These are phyloP conservation scores for Colletotrichum lindemuthianum DNA, from an alignment of 2,329 filamentous ascomycete genomes.

Conservation along the genomic window DNA sequence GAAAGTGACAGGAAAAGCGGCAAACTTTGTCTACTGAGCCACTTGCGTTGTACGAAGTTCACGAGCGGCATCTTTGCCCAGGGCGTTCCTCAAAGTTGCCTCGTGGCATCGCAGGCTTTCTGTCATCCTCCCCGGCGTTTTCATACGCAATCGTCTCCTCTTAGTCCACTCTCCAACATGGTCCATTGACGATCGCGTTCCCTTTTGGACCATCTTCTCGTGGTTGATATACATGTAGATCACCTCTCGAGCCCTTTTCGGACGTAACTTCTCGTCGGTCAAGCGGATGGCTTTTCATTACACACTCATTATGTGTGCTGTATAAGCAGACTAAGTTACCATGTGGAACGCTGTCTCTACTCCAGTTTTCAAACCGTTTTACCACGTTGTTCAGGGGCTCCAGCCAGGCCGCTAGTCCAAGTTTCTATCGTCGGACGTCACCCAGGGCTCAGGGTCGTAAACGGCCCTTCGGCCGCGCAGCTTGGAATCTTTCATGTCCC, in stretches of 20 bases:
- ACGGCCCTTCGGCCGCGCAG: slow-evolving; percentile 3
- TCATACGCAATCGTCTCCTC: slow-evolving; percentile 1
- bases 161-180: not conserved
- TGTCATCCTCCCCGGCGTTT: not conserved
- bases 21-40: not conserved
- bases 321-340: not conserved
- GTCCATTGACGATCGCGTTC: not conserved
- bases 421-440: slow-evolving; percentile 3
- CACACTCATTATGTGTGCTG: not conserved
- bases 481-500: slow-evolving; percentile 1
- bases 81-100: slow-evolving; percentile 6
- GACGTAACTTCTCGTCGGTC: slow-evolving; percentile 5
- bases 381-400: slow-evolving; percentile 16
- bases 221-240: slow-evolving; percentile 4
- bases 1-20: slow-evolving; percentile 5
- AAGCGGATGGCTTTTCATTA: not conserved
- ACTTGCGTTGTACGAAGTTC: too few species aligned
- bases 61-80: too few species aligned
- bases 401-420: not conserved
- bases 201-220: not conserved
- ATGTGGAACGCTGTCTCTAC: not conserved
- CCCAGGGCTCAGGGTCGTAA: slow-evolving; percentile 1
- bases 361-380: slow-evolving; percentile 17
- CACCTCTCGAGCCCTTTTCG: not conserved
- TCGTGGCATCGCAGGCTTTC: slow-evolving; percentile 18